Evolutionary conservation across 139 green algal genomes (phyloP).

Genomic region (Eudorina sp.): DNA sequence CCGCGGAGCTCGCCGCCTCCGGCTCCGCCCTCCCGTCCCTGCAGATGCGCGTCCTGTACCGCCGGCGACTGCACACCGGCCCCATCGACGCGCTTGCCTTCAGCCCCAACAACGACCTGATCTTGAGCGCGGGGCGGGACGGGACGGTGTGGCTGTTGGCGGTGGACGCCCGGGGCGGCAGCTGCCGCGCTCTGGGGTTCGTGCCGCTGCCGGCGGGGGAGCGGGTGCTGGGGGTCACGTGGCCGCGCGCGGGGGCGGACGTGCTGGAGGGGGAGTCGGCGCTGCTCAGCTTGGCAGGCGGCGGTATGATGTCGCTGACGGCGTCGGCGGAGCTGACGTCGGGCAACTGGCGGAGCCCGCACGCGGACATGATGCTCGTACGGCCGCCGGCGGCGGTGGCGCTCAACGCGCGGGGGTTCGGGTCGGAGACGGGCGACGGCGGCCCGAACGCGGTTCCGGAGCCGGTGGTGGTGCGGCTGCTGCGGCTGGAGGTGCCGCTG

Average conservation of each 20-base stretch:
- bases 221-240: constrained; percentile 35
- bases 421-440: not conserved
- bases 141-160: constrained; percentile 46
- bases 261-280: constrained; percentile 25
- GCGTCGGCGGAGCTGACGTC: constrained; percentile 34
- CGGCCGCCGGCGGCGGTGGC: not conserved
- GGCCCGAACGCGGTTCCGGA: not conserved
- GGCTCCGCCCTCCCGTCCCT: not conserved
- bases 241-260: constrained; percentile 47
- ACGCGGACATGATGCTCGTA: constrained; percentile 42
- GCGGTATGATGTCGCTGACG: constrained; percentile 41
- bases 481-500: constrained; percentile 54
- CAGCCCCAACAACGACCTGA: constrained; percentile 46
- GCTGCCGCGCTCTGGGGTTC: constrained; percentile 30
- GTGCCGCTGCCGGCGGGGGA: constrained; percentile 16
- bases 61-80: constrained; percentile 45
- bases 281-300: constrained; percentile 42
- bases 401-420: not conserved
- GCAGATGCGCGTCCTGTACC: constrained; percentile 46
- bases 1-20: not conserved
- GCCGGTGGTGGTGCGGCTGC: constrained; percentile 31
- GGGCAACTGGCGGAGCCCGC: constrained; percentile 42
- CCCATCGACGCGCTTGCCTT: constrained; percentile 37
- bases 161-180: constrained; percentile 3
- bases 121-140: constrained; percentile 49